These are phyloP conservation scores for Hemisphaericaspora xylofermentans DNA, from an alignment of 1,139 yeast genomes.

Conservation along the genomic window DNA sequence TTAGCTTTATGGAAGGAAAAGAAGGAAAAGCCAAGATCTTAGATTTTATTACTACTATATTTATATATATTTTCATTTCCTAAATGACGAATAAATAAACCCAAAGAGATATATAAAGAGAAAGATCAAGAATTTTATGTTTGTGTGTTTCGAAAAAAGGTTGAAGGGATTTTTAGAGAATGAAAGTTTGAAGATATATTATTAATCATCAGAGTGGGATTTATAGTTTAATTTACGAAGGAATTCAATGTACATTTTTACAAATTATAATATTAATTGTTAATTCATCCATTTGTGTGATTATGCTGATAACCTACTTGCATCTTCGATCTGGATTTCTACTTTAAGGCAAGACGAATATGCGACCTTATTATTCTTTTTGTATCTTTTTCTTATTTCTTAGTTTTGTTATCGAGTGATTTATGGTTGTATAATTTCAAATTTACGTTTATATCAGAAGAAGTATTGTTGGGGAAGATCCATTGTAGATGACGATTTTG, in stretches of 20 bases:
- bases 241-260: conserved; percentile 4
- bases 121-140: background rate
- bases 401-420: conserved; percentile 3
- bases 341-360: no score
- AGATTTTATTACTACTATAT: conserved; percentile 20
- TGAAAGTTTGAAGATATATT: background rate
- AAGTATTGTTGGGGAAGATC: no score
- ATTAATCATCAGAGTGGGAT: conserved; percentile 1
- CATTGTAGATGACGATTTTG: no score
- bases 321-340: no score
- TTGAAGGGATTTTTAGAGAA: background rate
- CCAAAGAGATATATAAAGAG: conserved; percentile 1
- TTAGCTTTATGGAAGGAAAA: conserved; percentile 99
- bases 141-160: background rate
- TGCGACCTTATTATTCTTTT: background rate
- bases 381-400: background rate
- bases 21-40: conserved; percentile 99
- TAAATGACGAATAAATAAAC: background rate
- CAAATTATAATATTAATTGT: background rate
- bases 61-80: conserved; percentile 2
- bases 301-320: no score
- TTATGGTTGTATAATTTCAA: conserved; percentile 15
- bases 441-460: background rate
- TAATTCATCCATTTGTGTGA: no score
- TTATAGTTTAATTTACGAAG: conserved; percentile 4